Evolutionary conservation across 1,139 yeast species (phyloP), one percentile per base, ranked within the genome.

Genomic region (Groenewaldozyma sp.): DNA sequence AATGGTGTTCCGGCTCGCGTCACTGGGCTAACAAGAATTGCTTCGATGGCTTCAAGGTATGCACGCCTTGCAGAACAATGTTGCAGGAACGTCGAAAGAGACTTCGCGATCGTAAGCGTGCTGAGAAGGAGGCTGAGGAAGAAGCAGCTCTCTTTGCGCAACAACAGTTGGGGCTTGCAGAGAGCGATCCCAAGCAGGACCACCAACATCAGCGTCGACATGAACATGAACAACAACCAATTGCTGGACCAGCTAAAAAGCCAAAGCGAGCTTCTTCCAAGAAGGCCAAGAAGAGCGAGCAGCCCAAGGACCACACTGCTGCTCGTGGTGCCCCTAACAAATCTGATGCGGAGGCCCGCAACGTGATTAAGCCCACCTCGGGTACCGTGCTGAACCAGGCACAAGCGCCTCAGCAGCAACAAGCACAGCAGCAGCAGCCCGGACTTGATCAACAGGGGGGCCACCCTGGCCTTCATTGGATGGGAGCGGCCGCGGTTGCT

Each of bases 11-110:
- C 22, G 31, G 38, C 14, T 28, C 35, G n/a, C 34, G 38, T 11
- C 38, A 35, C 28, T 35, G 31, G 21, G 34, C 31, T 11, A 24
- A 24, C 6, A 35, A 35, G 20, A 24, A 28, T n/a, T 17, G 11
- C 10, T 35, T 35, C 28, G 38, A 24, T 5, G 38, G 40, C 13
- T 37, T 33, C 27, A 37, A 37, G 18, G 40, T 37, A 19, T 37
- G 40, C 17, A 18, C 24, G 10, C 37, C 14, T 6, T 33, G 37
- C 34, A 19, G 33, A 11, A 31, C 32, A 17, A 37, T 24, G 32
- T 28, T 37, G 33, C 37, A 35, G 17, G 27, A 28, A 19, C 22
- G 34, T 22, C 11, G 38, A 19, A 14, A 18, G 6, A 14, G 33
- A 9, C 22, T 29, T 9, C 33, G 33, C 10, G 33, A 29, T 14